These are phyloP conservation scores for Penicillium psychrofluorescens DNA, from an alignment of 495 filamentous ascomycete species.

Conservation along the genomic window DNA sequence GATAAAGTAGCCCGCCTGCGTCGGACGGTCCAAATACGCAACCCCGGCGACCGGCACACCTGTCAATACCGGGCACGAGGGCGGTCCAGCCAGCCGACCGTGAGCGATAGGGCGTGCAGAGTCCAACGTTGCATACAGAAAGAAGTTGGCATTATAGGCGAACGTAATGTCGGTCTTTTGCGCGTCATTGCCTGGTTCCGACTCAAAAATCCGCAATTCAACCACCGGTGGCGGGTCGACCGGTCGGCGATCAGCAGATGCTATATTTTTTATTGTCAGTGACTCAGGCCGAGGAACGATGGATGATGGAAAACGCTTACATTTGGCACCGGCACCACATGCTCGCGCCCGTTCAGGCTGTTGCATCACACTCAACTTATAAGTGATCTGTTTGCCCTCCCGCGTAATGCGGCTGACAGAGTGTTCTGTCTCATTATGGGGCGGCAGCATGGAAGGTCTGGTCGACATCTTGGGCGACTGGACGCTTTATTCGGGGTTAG, in stretches of 20 bases:
- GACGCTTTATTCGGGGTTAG: background rate
- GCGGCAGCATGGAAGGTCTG: conserved; percentile 26
- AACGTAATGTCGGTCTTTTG: conserved; percentile 75
- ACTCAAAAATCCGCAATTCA: conserved; percentile 83
- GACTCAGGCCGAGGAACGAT: background rate
- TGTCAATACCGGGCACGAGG: conserved; percentile 77
- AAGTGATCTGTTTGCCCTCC: conserved; percentile 74
- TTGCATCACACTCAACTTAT: conserved; percentile 81
- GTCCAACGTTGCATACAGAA: conserved; percentile 90
- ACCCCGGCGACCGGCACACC: conserved; percentile 95
- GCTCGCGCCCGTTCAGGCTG: conserved; percentile 94
- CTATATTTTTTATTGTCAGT: conserved; percentile 35
- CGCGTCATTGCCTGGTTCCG: conserved; percentile 47
- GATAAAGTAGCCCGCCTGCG: conserved; percentile 91
- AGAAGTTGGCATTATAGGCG: conserved; percentile 93
- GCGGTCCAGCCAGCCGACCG: conserved; percentile 60
- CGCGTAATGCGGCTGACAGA: conserved; percentile 60
- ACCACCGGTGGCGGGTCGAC: conserved; percentile 96
- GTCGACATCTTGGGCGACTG: conserved; percentile 21
- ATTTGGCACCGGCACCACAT: conserved; percentile 92
- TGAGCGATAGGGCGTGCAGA: conserved; percentile 80
- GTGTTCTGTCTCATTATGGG: conserved; percentile 52
- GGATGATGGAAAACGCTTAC: conserved; percentile 41
- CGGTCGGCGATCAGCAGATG: conserved; percentile 89
- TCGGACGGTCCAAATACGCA: conserved; percentile 89